Conservation (phyloP, 2,329 filamentous ascomycete species). For the Xylariaceae sp. region DNA sequence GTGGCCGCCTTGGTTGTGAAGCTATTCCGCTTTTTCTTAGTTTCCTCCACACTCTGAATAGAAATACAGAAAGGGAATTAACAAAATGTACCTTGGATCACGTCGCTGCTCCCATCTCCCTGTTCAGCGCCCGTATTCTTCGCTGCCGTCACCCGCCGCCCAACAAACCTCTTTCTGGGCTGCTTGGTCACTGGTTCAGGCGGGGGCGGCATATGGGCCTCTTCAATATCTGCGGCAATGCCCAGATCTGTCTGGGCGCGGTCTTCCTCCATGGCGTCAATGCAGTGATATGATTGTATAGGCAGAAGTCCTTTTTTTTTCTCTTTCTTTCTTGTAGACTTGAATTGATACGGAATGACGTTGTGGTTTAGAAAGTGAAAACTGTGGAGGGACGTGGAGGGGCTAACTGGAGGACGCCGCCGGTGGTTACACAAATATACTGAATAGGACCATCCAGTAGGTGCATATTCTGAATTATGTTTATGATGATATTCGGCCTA, state of each 20-base stretch:
- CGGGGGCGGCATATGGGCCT: slow-evolving; percentile 35
- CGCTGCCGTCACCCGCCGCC: slow-evolving; percentile 58
- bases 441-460: too few species aligned
- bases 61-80: neutral
- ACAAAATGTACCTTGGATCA: slow-evolving; percentile 56
- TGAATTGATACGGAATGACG: neutral
- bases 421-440: too few species aligned
- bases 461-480: too few species aligned
- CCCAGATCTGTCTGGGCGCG: slow-evolving; percentile 64
- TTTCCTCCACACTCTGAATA: neutral
- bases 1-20: slow-evolving; percentile 63
- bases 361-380: neutral
- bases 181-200: slow-evolving; percentile 46
- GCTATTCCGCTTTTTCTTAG: slow-evolving; percentile 27
- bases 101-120: slow-evolving; percentile 53
- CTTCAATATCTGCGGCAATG: slow-evolving; percentile 60
- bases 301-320: too few species aligned
- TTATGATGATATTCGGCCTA: too few species aligned
- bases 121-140: slow-evolving; percentile 35
- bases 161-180: slow-evolving; percentile 89
- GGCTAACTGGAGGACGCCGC: too few species aligned
- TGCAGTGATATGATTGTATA: neutral
- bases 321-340: neutral
- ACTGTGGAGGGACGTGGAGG: neutral
- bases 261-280: slow-evolving; percentile 64